phyloP scores from a whole-genome alignment of 2,329 filamentous ascomycete genomes.

The Curvularia eragrostidis region DNA sequence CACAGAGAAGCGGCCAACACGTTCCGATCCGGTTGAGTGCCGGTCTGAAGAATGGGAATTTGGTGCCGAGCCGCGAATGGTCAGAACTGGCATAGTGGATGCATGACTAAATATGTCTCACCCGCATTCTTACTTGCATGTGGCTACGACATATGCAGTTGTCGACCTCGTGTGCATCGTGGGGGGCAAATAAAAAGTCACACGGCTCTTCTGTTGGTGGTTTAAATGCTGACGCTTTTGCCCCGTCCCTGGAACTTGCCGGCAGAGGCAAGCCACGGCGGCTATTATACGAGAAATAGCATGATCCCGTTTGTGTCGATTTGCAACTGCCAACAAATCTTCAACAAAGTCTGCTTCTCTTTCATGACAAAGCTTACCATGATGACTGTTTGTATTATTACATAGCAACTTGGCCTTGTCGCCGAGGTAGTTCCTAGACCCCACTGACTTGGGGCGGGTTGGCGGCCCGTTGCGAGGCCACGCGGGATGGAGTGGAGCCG shows the following conservation, averaged over 20 bases:
- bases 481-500: background rate
- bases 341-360: background rate
- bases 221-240: constrained; percentile 19
- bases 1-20: background rate
- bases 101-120: constrained; percentile 10
- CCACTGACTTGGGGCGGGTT: background rate
- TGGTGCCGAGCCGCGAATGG: background rate
- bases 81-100: background rate
- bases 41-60: background rate
- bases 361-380: background rate
- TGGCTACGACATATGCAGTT: constrained; percentile 3
- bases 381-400: constrained; percentile 2
- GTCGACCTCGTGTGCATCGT: constrained; percentile 4
- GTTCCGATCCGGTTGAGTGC: background rate
- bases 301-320: background rate
- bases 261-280: constrained; percentile 14
- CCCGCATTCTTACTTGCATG: constrained; percentile 12
- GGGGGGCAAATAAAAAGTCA: constrained; percentile 6
- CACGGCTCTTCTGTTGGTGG: constrained; percentile 15
- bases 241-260: constrained; percentile 4
- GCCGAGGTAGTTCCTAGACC: constrained; percentile 1
- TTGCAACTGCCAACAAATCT: background rate
- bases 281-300: constrained; percentile 5
- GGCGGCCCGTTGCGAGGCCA: constrained; percentile 1
- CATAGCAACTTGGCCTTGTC: background rate